phyloP scores from a whole-genome alignment of 306 rosid genomes.

The Hippophae tibetana region DNA sequence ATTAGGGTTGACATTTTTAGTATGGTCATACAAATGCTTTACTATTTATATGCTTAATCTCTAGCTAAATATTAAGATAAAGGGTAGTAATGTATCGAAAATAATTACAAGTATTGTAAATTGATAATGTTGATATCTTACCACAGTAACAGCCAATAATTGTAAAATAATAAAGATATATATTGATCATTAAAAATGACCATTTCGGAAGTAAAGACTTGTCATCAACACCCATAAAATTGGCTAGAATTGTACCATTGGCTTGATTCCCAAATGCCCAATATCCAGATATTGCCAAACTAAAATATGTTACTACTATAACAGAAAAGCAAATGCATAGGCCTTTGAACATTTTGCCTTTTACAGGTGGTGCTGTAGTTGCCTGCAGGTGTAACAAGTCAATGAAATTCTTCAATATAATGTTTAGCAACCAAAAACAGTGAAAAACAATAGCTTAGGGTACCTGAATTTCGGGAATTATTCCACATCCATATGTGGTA shows the following conservation, averaged over 20 bases:
- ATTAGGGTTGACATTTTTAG: neutral
- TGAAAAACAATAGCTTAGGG: neutral
- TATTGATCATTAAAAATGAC: slow-evolving; percentile 62
- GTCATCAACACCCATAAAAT: slow-evolving; percentile 27
- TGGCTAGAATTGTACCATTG: slow-evolving; percentile 35
- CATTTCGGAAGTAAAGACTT: slow-evolving; percentile 48
- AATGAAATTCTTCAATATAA: too few species aligned
- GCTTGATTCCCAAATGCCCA: slow-evolving; percentile 79
- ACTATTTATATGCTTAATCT: too few species aligned
- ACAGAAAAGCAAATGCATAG: slow-evolving; percentile 59
- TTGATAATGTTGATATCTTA: slow-evolving; percentile 15
- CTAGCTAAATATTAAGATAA: too few species aligned
- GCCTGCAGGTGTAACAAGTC: slow-evolving; percentile 35
- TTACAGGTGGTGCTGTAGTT: slow-evolving; percentile 66
- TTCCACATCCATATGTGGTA: slow-evolving; percentile 62
- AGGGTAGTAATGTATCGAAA: too few species aligned
- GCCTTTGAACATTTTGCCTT: slow-evolving; percentile 81
- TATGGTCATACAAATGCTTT: neutral
- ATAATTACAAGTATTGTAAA: too few species aligned
- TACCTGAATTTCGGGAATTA: slow-evolving; percentile 84
- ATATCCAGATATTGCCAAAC: slow-evolving; percentile 65
- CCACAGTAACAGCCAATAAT: slow-evolving; percentile 54
- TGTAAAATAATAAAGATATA: slow-evolving; percentile 52
- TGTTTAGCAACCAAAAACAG: too few species aligned
- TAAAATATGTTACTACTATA: slow-evolving; percentile 37